phyloP scores from a whole-genome alignment of 257 asterid species.

The Solanum boliviense region DNA sequence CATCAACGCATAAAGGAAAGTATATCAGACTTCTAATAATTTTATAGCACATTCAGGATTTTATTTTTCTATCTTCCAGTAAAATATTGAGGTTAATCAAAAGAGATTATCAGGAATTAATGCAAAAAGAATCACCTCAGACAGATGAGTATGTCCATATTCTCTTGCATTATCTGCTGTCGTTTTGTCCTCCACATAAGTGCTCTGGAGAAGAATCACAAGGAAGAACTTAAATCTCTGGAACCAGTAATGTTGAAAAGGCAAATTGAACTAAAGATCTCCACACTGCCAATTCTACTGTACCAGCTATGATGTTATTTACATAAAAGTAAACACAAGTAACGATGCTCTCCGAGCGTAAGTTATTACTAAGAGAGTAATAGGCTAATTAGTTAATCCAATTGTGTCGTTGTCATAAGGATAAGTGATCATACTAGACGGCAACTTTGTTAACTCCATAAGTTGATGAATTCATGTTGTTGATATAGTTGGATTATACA shows the following conservation, averaged over 20 bases:
- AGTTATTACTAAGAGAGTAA: neutral
- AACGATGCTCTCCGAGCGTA: neutral
- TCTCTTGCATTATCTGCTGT: constrained; percentile 67
- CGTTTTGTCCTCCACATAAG: constrained; percentile 59
- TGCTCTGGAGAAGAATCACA: constrained; percentile 42
- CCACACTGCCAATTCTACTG: neutral
- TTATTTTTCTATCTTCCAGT: neutral
- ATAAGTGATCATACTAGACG: neutral
- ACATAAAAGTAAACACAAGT: neutral
- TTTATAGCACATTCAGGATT: neutral
- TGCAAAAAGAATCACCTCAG: constrained; percentile 45
- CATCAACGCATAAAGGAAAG: neutral
- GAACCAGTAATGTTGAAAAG: neutral
- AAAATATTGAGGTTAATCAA: neutral
- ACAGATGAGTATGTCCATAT: constrained; percentile 85
- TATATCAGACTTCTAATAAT: neutral
- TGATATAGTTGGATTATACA: neutral
- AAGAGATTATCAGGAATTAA: neutral
- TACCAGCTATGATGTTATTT: neutral
- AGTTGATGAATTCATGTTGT: neutral
- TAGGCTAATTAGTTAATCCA: neutral
- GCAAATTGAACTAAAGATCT: neutral
- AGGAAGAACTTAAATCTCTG: neutral
- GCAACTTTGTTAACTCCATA: neutral
- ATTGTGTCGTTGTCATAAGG: neutral